phyloP scores from a whole-genome alignment of 768 basidiomycete species.

The Tricholoma bakamatsutake region DNA sequence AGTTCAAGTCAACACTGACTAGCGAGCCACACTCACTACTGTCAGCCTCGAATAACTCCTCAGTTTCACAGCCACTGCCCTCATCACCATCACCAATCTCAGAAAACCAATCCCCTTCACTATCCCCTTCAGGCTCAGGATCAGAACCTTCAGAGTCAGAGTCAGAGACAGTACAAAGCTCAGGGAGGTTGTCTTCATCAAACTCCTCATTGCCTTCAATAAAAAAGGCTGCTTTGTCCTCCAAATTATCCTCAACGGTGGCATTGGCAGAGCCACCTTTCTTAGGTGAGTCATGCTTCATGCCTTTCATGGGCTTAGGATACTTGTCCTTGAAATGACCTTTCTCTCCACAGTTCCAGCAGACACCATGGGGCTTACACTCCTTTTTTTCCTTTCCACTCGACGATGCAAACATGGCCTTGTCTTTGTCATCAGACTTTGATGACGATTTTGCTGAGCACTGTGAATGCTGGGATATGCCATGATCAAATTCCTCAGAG shows the following conservation, averaged over 20 bases:
- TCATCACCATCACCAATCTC: background rate
- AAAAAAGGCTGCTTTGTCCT: constrained; percentile 2
- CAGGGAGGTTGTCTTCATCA: background rate
- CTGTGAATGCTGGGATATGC: background rate
- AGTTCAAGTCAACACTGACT: no score
- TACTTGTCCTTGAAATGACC: no score
- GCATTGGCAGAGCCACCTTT: background rate
- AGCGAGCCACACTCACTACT: no score
- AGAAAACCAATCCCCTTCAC: constrained; percentile 2
- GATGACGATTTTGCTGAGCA: background rate
- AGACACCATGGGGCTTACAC: constrained; percentile 3
- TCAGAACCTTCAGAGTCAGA: background rate
- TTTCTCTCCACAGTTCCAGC: no score
- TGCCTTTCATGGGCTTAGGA: constrained; percentile 12
- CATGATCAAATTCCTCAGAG: no score
- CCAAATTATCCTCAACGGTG: constrained; percentile 9
- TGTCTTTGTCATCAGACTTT: constrained; percentile 12
- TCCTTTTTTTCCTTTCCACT: constrained; percentile 6
- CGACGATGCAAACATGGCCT: constrained; percentile 14
- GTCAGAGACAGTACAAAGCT: constrained; percentile 3
- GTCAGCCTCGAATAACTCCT: no score
- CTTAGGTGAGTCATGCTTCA: constrained; percentile 8
- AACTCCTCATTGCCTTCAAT: background rate
- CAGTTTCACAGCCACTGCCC: background rate
- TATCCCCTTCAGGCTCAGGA: background rate